Evolutionary conservation across 2,329 filamentous ascomycete species (phyloP), one percentile per base, ranked within the genome.

Genomic region (Diplodia sapinea): DNA sequence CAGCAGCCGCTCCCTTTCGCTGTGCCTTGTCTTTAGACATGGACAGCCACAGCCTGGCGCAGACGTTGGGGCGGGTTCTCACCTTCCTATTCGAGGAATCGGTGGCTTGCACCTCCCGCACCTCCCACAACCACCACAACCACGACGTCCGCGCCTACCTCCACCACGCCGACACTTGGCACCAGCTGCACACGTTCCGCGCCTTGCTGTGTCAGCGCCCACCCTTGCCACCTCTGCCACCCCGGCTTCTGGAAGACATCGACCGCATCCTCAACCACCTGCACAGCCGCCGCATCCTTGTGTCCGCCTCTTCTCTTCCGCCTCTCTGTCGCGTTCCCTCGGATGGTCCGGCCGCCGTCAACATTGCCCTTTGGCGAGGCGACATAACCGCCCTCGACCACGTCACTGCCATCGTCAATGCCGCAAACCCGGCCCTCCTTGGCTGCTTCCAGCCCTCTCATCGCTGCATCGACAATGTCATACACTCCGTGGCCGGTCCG

Each of bases 401-500:
- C 33, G 71, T 76, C 17, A 77, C 75, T 0, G 77, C 77, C 8
- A 77, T 79, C 62, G 74, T 74, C 12, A 79, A 79, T 57, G 77
- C 78, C 11, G 77, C 77, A 15, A 79, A 79, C 64, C 71, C 73
- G 4, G 73, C 72, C 12, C 71, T 78, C 68, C 72, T 79, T 2
- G 78, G 77, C 0, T 79, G 78, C 69, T 79, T 79, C 66, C 72
- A 74, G 63, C 75, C 77, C 0, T 69, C 65, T 1, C 77, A 78
- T 57, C 72, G 69, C 20, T 79, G 78, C 62, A 79, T 79, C 61
- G 78, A 79, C 69, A 78, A 79, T 59, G 73, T 75, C 1, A 79
- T 79, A 51, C 77, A 79, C 66, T 70, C 73, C 0, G 70, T 68
- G 23, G 75, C 77, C 0, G 77, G 76, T 0, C 77, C 77, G 3